A percentile compares a stretch with the other conserved stretches of the same genome.
Conservation (phyloP, 208 protist species). For the Wallacemonas rigidus region DNA sequence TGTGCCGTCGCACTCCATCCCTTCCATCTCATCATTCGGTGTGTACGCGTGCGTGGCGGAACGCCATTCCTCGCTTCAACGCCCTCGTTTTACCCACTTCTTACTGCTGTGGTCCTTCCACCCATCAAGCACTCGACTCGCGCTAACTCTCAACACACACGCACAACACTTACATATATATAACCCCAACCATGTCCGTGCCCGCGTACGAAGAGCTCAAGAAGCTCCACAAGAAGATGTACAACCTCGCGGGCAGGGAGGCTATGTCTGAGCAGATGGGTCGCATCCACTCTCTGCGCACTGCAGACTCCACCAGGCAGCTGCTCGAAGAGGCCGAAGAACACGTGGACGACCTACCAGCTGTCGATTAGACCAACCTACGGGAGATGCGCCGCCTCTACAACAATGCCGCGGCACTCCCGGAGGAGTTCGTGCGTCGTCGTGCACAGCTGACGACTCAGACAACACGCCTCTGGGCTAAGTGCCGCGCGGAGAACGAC, state of each 20-base stretch:
- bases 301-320: slow-evolving; percentile 35
- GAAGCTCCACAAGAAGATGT: slow-evolving; percentile 31
- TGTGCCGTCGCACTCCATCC: no score
- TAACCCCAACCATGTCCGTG: slow-evolving; percentile 7
- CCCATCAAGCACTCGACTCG: not conserved
- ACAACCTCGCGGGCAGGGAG: slow-evolving; percentile 60
- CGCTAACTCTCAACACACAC: not conserved
- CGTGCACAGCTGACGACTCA: slow-evolving; percentile 56
- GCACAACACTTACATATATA: not conserved
- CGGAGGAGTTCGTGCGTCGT: slow-evolving; percentile 56
- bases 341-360: slow-evolving; percentile 32
- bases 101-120: not conserved
- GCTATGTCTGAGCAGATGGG: slow-evolving; percentile 56
- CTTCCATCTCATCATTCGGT: no score
- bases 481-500: slow-evolving; percentile 70
- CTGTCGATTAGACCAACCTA: slow-evolving; percentile 64
- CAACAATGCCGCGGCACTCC: slow-evolving; percentile 42
- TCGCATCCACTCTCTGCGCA: slow-evolving; percentile 53
- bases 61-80: not conserved
- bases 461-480: slow-evolving; percentile 62
- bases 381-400: slow-evolving; percentile 61
- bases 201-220: slow-evolving; percentile 18
- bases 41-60: no score
- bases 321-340: slow-evolving; percentile 49
- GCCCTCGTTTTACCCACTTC: not conserved